These are phyloP conservation scores for Rhodotorula sp. DNA, from an alignment of 1,284 basidiomycete species.

Conservation along the genomic window DNA sequence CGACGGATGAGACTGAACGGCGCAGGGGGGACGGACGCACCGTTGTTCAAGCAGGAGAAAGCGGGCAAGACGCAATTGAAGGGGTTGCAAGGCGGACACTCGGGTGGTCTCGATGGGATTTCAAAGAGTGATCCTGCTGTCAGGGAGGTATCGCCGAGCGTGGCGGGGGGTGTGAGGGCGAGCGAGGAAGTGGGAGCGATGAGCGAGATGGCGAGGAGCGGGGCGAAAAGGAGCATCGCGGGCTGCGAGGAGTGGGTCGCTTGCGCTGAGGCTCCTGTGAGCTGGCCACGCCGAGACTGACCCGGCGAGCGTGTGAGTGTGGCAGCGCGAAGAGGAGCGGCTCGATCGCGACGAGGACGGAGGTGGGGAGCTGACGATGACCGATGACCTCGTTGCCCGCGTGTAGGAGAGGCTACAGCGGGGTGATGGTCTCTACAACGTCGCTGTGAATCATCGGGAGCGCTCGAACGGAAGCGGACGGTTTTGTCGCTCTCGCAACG, in stretches of 20 bases:
- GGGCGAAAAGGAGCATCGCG: conserved; percentile 1
- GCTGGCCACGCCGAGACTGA: too few species aligned
- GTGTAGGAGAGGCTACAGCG: too few species aligned
- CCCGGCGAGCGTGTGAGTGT: too few species aligned
- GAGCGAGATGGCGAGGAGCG: background rate
- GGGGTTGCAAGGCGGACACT: conserved; percentile 43
- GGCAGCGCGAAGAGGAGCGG: too few species aligned
- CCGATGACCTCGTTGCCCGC: too few species aligned
- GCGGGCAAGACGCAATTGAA: conserved; percentile 43
- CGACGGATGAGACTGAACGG: background rate
- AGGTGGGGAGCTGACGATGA: background rate
- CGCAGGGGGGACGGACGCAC: conserved; percentile 1
- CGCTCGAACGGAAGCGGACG: too few species aligned
- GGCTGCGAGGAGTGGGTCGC: background rate
- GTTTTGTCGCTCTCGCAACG: too few species aligned
- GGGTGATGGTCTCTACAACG: too few species aligned
- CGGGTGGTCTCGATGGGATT: conserved; percentile 18
- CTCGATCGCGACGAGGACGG: background rate
- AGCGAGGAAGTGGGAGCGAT: background rate
- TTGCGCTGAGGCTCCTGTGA: too few species aligned
- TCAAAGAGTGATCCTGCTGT: conserved; percentile 4
- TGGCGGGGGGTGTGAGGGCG: conserved; percentile 5
- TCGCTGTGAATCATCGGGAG: too few species aligned
- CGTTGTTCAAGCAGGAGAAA: conserved; percentile 38
- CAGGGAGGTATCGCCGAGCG: background rate